Percentiles rank a stretch among this genome's conserved stretches.
phyloP scores from a whole-genome alignment of 116 monocot species.

The Posidonia oceanica region DNA sequence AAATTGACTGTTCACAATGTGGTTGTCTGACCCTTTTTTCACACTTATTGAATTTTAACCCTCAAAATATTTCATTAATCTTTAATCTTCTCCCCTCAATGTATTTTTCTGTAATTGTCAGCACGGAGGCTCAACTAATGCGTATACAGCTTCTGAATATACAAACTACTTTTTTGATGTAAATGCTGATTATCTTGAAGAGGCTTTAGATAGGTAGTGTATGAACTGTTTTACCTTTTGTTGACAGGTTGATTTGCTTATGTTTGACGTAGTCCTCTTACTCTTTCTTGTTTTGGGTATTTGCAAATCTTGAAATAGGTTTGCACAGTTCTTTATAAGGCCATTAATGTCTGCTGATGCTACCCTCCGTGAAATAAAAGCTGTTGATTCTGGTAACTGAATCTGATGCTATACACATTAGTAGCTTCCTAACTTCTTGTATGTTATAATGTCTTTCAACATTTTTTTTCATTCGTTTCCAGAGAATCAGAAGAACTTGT shows the following conservation, averaged over 20 bases:
- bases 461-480: constrained; percentile 13
- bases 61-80: background rate
- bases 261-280: background rate
- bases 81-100: background rate
- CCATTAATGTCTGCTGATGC: constrained; percentile 93
- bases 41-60: background rate
- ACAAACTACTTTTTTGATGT: constrained; percentile 94
- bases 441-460: background rate
- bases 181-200: constrained; percentile 73
- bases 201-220: constrained; percentile 81
- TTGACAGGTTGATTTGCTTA: background rate
- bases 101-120: constrained; percentile 8
- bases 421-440: background rate
- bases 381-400: constrained; percentile 89
- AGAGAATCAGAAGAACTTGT: constrained; percentile 92
- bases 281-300: background rate
- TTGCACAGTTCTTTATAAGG: constrained; percentile 87
- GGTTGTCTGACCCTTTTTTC: background rate
- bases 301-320: constrained; percentile 21
- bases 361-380: constrained; percentile 88
- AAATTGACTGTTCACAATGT: background rate
- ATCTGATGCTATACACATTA: background rate
- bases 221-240: background rate
- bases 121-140: constrained; percentile 95
- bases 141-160: constrained; percentile 61